A percentile compares a stretch with the other conserved stretches of the same genome.
These are phyloP conservation scores for Lojkania enalia DNA, from an alignment of 2,329 filamentous ascomycete species.

Conservation along the genomic window DNA sequence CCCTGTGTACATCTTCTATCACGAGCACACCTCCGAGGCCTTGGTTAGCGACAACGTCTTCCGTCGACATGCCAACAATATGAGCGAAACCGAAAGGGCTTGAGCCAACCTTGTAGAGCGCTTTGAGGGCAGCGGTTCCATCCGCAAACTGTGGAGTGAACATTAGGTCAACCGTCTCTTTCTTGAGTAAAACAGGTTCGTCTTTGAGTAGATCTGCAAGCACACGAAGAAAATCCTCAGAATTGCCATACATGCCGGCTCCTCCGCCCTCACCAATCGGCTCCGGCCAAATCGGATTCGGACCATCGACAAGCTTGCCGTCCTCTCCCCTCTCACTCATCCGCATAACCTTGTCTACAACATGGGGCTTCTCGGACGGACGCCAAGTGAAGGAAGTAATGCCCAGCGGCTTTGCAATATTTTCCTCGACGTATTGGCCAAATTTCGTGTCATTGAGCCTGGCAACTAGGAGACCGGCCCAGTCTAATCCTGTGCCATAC, in stretches of 20 bases:
- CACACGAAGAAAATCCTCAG: constrained; percentile 28
- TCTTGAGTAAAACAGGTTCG: constrained; percentile 18
- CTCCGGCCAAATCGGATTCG: constrained; percentile 15
- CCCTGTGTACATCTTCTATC: constrained; percentile 19
- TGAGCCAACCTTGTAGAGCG: constrained; percentile 23
- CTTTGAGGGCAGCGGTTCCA: constrained; percentile 24
- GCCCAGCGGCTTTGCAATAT: constrained; percentile 49
- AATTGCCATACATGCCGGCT: constrained; percentile 23
- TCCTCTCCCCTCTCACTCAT: constrained; percentile 22
- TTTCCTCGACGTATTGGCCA: constrained; percentile 47
- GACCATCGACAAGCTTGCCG: constrained; percentile 19
- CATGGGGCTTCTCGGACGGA: constrained; percentile 17
- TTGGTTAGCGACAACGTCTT: constrained; percentile 19
- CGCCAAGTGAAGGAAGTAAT: constrained; percentile 34
- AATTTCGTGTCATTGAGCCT: constrained; percentile 44
- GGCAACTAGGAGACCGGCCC: constrained; percentile 53
- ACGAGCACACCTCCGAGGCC: constrained; percentile 24
- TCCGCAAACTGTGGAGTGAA: constrained; percentile 28
- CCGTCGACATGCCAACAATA: constrained; percentile 14
- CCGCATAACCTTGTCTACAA: constrained; percentile 21
- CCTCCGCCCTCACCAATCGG: constrained; percentile 23
- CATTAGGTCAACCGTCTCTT: constrained; percentile 21
- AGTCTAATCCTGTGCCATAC: constrained; percentile 55
- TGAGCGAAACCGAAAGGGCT: constrained; percentile 5
- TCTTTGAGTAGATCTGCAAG: constrained; percentile 26